Evolutionary conservation across 306 rosid genomes (phyloP), one percentile per base, ranked within the genome.

Genomic region (Prinsepia uniflora): DNA sequence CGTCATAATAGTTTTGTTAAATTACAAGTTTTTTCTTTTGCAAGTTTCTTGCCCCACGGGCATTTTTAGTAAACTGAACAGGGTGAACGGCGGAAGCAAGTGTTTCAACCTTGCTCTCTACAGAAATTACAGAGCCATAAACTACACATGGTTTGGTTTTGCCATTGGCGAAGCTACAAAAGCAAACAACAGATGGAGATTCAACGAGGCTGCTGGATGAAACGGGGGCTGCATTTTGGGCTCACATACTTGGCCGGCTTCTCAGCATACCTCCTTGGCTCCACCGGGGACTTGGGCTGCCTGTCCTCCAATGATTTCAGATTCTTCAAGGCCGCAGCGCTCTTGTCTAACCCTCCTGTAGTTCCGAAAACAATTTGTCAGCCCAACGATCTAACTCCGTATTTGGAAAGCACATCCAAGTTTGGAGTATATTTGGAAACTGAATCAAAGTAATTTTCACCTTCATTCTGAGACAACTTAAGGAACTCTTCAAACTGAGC

Each of bases 401-500:
- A 52, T 5, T 7, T 15, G 2, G 9, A 55, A 69, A 55, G 24
- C 8, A 46, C 65, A 55, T n/a, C 1, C 7, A 53, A 54, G 45
- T 36, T 24, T 24, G 30, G 30, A 24, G 30, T 24, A 24, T 24
- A 24, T 24, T 24, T 15, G 2, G 36, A 30, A 30, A 30, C 36
- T 1, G 36, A 30, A 30, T 18, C 10, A 3, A 20, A 24, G 57
- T 57, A 43, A n/a, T 50, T 63, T 44, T 15, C 49, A 69, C 82
- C 93, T 80, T 87, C 79, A 19, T 55, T 41, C 65, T 89, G 87
- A 36, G 84, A 83, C 57, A 59, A 81, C 34, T 44, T 81, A 71
- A 89, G 74, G 52, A 87, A 89, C 72, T 84, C 96, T 82, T 92
- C 96, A 45, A 86, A 82, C 81, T 89, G 94, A 63, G 87, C 84